Conservation (phyloP, 2,329 filamentous ascomycete genomes). For the Exophiala xenobiotica region DNA sequence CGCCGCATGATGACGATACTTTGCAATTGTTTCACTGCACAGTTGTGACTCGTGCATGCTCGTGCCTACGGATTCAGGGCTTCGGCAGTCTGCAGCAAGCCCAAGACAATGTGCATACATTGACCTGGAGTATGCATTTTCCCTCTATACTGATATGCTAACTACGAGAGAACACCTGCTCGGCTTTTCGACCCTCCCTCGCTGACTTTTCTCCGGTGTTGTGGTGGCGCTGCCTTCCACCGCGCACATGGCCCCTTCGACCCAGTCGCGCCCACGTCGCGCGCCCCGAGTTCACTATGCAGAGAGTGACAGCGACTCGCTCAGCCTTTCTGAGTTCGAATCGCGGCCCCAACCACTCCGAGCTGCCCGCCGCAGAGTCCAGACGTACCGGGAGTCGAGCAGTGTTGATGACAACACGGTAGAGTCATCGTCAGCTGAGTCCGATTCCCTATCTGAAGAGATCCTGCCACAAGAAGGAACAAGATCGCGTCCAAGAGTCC, state of each 20-base stretch:
- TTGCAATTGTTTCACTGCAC: too few relatives aligned
- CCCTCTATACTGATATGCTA: neutral
- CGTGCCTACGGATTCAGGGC: too few relatives aligned
- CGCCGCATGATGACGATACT: neutral
- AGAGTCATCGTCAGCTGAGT: slow-evolving; percentile 5
- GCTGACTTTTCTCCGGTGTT: neutral
- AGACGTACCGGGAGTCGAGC: slow-evolving; percentile 24
- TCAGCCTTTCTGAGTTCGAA: slow-evolving; percentile 6
- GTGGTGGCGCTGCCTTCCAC: neutral
- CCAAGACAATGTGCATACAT: too few relatives aligned
- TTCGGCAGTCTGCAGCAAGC: too few relatives aligned
- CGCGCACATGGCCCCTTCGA: slow-evolving; percentile 3
- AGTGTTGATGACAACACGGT: slow-evolving; percentile 4
- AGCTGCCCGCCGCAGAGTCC: slow-evolving; percentile 15
- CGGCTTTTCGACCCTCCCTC: neutral
- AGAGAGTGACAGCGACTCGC: slow-evolving; percentile 17
- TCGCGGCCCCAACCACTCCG: slow-evolving; percentile 11
- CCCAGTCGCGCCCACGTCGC: slow-evolving; percentile 13
- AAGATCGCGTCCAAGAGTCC: neutral
- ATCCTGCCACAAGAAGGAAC: slow-evolving; percentile 3
- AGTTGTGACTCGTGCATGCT: too few relatives aligned
- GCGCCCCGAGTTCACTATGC: slow-evolving; percentile 14
- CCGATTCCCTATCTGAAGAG: slow-evolving; percentile 10
- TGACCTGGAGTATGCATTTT: too few relatives aligned
- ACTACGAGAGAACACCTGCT: neutral